phyloP scores from a whole-genome alignment of 2,329 filamentous ascomycete genomes.

The Colletotrichum sp. region DNA sequence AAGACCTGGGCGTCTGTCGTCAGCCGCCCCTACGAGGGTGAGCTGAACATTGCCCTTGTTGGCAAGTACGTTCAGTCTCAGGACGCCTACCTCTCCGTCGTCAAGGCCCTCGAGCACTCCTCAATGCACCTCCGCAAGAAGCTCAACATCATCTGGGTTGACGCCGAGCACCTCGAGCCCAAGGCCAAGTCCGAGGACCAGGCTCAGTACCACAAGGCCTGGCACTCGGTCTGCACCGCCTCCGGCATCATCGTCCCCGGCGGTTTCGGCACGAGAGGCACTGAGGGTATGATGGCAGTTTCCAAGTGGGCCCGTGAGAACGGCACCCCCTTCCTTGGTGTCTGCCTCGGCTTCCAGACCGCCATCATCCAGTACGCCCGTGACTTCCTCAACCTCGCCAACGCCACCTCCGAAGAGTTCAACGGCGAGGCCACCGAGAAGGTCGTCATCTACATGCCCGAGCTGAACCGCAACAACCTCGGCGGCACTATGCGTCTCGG shows the following conservation, averaged over 20 bases:
- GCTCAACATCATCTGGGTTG: conserved; percentile 83
- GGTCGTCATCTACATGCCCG: conserved; percentile 92
- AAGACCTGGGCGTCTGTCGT: conserved; percentile 65
- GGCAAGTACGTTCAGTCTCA: conserved; percentile 89
- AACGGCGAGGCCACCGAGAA: conserved; percentile 64
- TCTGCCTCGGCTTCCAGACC: conserved; percentile 92
- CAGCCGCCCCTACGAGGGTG: conserved; percentile 68
- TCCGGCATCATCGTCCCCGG: conserved; percentile 71
- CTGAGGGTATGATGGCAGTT: conserved; percentile 87
- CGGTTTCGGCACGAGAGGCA: conserved; percentile 83
- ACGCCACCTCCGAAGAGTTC: conserved; percentile 63
- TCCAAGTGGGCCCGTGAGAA: conserved; percentile 88
- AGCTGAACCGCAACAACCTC: conserved; percentile 76
- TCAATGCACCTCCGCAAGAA: conserved; percentile 86
- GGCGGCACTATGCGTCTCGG: conserved; percentile 91
- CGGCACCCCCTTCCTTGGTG: conserved; percentile 80
- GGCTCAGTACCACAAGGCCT: conserved; percentile 82
- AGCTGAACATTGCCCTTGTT: conserved; percentile 84
- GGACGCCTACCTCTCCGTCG: conserved; percentile 84
- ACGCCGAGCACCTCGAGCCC: conserved; percentile 83
- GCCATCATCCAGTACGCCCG: conserved; percentile 90
- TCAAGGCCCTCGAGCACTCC: conserved; percentile 88
- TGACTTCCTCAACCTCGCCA: conserved; percentile 69
- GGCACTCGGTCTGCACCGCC: conserved; percentile 79
- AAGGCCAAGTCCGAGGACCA: conserved; percentile 66